Evolutionary conservation across 805 yeast genomes (phyloP).

Genomic region (Starmerella vaccinii): DNA sequence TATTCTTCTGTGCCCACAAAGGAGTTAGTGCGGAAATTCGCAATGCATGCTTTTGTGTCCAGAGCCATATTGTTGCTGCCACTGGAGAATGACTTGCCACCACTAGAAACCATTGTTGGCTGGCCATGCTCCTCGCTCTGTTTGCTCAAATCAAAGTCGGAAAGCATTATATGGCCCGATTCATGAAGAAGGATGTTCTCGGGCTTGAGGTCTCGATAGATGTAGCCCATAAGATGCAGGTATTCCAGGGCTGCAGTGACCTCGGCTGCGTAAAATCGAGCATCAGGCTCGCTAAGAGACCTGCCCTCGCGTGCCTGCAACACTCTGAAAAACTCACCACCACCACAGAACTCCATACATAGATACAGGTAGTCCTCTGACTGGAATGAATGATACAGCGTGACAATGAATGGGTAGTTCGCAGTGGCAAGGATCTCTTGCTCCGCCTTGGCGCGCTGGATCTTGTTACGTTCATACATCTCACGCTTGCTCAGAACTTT

Average conservation of each 20-base stretch:
- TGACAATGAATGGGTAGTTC: slow-evolving; percentile 94
- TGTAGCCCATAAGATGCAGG: slow-evolving; percentile 91
- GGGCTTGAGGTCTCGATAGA: slow-evolving; percentile 92
- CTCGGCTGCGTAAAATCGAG: slow-evolving; percentile 89
- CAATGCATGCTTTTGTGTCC: slow-evolving; percentile 91
- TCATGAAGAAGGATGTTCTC: slow-evolving; percentile 90
- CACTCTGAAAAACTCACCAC: slow-evolving; percentile 96
- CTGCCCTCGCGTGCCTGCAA: slow-evolving; percentile 81
- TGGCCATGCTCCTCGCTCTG: slow-evolving; percentile 68
- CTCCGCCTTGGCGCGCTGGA: slow-evolving; percentile 89
- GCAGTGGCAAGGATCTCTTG: slow-evolving; percentile 92
- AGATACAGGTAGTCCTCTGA: slow-evolving; percentile 81
- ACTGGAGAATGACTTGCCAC: slow-evolving; percentile 21
- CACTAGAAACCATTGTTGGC: slow-evolving; percentile 52
- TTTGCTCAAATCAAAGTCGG: slow-evolving; percentile 91
- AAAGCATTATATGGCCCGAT: slow-evolving; percentile 95
- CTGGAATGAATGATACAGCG: slow-evolving; percentile 92
- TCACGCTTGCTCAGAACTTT: slow-evolving; percentile 81
- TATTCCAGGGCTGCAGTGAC: slow-evolving; percentile 96
- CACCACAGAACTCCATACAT: slow-evolving; percentile 99
- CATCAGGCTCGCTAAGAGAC: slow-evolving; percentile 78
- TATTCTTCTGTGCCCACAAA: slow-evolving; percentile 99
- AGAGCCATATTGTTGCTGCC: slow-evolving; percentile 46
- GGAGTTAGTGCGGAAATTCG: slow-evolving; percentile 92
- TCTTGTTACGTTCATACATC: slow-evolving; percentile 90